Base-by-base conservation (phyloP, 768 basidiomycete species). In the Solioccasus polychromus region DNA sequence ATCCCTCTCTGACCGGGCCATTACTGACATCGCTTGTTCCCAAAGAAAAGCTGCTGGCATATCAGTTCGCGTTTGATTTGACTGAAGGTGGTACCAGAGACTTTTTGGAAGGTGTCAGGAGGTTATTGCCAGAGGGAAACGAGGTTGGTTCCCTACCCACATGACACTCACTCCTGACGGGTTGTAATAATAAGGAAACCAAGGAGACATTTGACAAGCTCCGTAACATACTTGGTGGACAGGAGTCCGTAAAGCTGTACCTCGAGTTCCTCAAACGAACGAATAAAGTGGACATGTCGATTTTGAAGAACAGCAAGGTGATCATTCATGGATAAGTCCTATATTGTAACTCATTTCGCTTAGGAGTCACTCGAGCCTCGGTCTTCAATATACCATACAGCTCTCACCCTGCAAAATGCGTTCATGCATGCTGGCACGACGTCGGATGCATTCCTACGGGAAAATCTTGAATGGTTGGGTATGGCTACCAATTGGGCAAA, bases 391-490 rank as follows among this genome's bases (percentile, higher is more conserved):
- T 98, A 93, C 64, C 96, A 99, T 69, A 93, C 92, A 5, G 93
- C 96, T 4, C 79, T 99, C 52, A 93, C 93, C 8, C 79, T 99
- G 46, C 90, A 94, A 64, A 97, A 99, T 66, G 93, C 96, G 2
- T 98, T 94, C 66, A 94, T 95, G 83, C 86, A 96, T 61, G 84
- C 95, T n/a, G 96, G 96, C 37, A 99, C 96, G 3, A 92, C 93
- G 0, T 94, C 93, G 2, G 96, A 99, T 59, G 63, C 78, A 20
- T 99, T 98, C 71, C 73, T 99, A 17, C 83, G 93, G 11, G 91
- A 97, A 42, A 98, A 98, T 64, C 78, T 99, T 26, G 95, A 97
- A 62, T 99, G 94, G 93, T 80, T 99, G 4, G 89, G 82, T 9
- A 78, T 91, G 42, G 96, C 96, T 3, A 86, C 86, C 22, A 98